Base-by-base conservation (phyloP, 2,329 filamentous ascomycete species). In the Aspergillus persii region DNA sequence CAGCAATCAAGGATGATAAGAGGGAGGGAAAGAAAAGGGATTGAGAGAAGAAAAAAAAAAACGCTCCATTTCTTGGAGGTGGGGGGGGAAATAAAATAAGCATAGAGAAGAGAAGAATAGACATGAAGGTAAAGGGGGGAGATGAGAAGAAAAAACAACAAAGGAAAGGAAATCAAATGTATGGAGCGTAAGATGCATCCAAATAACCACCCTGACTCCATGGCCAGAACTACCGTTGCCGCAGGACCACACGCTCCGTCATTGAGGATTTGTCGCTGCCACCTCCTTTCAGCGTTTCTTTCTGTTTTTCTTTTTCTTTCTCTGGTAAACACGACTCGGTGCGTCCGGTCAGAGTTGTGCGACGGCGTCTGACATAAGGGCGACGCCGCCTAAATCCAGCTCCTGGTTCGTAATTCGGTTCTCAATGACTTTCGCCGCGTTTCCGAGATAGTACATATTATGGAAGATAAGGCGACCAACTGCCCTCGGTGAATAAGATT, bases 401-500 rank as follows among this genome's bases (percentile, higher is more conserved):
- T 27, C 11, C 44, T 9, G 18, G 18, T 47, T 33, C 44, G 29
- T 12, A 3, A 49, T 26, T 36, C 44, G 30, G 53, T 39, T 15
- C 51, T 56, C 50, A 54, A 33, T 63, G 51, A 60, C 54, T 58
- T 61, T 51, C 56, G 57, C 59, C 46, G 59, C 39, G 56, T 53
- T 61, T 54, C 70, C 65, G 63, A 57, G 26, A 66, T 67, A 59
- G 58, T 61, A 55, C 63, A 66, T 63, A 71, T 71, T 68, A 73
- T 70, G 67, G 66, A 59, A 65, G 63, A 66, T 66, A 65, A 53
- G 60, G 62, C 55, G 60, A 63, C 58, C 58, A 59, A 62, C 58
- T 63, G 61, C 54, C 65, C 59, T 65, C 62, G 63, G 68, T 67
- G 67, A 71, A 68, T 68, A 74, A 77, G 68, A 79, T 76, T 80